Percentiles rank a stretch among this genome's conserved stretches.
phyloP scores from a whole-genome alignment of 768 basidiomycete species.

The Coprinellus micaceus region DNA sequence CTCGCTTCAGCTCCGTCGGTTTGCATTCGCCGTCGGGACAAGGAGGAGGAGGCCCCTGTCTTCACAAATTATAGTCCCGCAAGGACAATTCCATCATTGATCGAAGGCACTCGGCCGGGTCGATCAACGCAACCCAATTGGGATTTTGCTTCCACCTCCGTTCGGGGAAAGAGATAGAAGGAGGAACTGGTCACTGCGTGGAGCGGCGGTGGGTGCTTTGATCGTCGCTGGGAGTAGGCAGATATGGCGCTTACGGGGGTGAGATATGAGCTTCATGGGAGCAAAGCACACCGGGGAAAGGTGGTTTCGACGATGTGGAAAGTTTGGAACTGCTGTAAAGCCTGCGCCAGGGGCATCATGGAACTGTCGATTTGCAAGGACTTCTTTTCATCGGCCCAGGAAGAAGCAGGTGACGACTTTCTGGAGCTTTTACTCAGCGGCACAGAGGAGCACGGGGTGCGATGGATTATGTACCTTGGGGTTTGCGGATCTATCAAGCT shows the following conservation, averaged over 20 bases:
- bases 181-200: not conserved
- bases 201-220: not conserved
- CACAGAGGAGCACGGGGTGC: not conserved
- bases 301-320: not conserved
- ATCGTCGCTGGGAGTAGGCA: not conserved
- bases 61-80: not conserved
- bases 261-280: too few species aligned
- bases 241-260: too few species aligned
- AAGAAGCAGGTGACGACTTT: not conserved
- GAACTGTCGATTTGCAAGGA: too few species aligned
- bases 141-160: conserved; percentile 9
- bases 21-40: not conserved
- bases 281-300: too few species aligned
- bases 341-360: not conserved
- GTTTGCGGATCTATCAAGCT: not conserved
- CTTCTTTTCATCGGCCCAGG: too few species aligned
- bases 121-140: conserved; percentile 6
- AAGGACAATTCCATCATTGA: conserved; percentile 1
- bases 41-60: not conserved
- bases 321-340: not conserved
- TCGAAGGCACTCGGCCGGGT: conserved; percentile 2
- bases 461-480: not conserved
- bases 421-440: too few species aligned
- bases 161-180: not conserved
- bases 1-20: not conserved